Conservation (phyloP, 2,329 filamentous ascomycete species). For the Paraconiothyrium sp. region DNA sequence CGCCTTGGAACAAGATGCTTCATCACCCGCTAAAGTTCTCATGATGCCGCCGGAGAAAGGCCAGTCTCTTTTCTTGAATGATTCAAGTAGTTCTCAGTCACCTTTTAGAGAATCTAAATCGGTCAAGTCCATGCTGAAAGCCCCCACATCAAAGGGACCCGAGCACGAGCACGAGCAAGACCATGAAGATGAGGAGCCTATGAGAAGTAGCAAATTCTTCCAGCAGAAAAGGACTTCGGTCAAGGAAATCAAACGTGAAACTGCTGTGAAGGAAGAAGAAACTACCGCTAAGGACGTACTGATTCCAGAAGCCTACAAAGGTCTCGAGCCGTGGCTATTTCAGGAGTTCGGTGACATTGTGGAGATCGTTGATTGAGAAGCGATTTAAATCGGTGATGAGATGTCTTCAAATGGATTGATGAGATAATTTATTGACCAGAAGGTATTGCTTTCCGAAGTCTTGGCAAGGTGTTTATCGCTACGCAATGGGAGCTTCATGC, state of each 20-base stretch:
- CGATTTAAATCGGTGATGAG: too few species aligned
- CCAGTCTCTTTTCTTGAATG: conserved; percentile 26
- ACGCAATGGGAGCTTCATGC: too few species aligned
- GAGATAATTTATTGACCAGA: too few species aligned
- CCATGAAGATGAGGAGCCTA: neutral
- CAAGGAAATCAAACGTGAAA: neutral
- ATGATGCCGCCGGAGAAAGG: conserved; percentile 18
- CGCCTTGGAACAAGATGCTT: conserved; percentile 4
- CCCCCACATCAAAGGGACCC: conserved; percentile 7
- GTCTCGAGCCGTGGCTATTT: conserved; percentile 51
- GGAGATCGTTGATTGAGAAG: conserved; percentile 42
- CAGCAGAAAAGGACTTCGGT: neutral
- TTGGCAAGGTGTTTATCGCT: neutral
- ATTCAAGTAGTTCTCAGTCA: conserved; percentile 21
- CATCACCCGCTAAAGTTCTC: conserved; percentile 15
- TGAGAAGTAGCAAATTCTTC: neutral
- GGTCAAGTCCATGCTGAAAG: conserved; percentile 13
- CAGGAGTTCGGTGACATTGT: conserved; percentile 53
- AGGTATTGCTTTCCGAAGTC: too few species aligned
- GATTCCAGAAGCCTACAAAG: conserved; percentile 39
- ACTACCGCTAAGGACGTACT: conserved; percentile 12
- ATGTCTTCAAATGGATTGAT: too few species aligned
- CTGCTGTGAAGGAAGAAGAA: conserved; percentile 3
- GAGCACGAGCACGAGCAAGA: conserved; percentile 5
- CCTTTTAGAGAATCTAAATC: conserved; percentile 11